Evolutionary conservation across 116 monocot species (phyloP).

Genomic region (Iris pallida): DNA sequence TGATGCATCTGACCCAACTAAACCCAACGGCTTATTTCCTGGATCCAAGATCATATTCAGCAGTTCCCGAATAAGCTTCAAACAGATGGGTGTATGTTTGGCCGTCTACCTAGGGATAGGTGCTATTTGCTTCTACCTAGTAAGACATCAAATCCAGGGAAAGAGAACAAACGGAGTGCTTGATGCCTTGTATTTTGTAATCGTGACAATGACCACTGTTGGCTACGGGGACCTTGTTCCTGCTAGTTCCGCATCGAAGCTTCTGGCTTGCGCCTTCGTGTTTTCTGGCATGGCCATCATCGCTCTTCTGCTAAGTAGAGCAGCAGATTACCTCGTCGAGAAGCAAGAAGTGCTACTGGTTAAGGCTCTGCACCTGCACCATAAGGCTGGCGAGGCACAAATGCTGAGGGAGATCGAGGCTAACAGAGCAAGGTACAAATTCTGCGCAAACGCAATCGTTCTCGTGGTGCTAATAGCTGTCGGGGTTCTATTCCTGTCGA

Average conservation of each 20-base stretch:
- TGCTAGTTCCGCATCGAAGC: conserved; percentile 48
- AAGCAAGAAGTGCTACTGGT: conserved; percentile 75
- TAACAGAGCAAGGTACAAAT: conserved; percentile 63
- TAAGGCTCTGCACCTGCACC: conserved; percentile 44
- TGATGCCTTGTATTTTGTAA: conserved; percentile 83
- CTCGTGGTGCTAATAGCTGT: conserved; percentile 37
- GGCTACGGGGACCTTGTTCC: conserved; percentile 96
- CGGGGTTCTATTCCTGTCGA: conserved; percentile 53
- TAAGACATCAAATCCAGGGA: conserved; percentile 61
- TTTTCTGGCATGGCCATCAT: conserved; percentile 78
- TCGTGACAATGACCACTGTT: conserved; percentile 98
- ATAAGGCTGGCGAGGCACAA: conserved; percentile 30
- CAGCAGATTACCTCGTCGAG: conserved; percentile 84
- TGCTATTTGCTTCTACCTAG: conserved; percentile 48
- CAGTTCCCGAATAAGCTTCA: conserved; percentile 34
- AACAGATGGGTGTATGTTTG: conserved; percentile 33
- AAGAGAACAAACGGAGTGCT: conserved; percentile 51
- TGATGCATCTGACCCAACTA: conserved; percentile 1
- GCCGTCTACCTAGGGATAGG: conserved; percentile 49
- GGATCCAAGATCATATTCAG: conserved; percentile 21
- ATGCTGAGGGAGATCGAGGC: conserved; percentile 48
- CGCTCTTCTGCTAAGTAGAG: conserved; percentile 65
- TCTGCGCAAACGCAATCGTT: conserved; percentile 18
- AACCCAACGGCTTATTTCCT: conserved; percentile 12
- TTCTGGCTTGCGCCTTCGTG: conserved; percentile 80